These are phyloP conservation scores for Fragilaria crotonensis DNA, from an alignment of 108 stramenopile species.

Conservation along the genomic window DNA sequence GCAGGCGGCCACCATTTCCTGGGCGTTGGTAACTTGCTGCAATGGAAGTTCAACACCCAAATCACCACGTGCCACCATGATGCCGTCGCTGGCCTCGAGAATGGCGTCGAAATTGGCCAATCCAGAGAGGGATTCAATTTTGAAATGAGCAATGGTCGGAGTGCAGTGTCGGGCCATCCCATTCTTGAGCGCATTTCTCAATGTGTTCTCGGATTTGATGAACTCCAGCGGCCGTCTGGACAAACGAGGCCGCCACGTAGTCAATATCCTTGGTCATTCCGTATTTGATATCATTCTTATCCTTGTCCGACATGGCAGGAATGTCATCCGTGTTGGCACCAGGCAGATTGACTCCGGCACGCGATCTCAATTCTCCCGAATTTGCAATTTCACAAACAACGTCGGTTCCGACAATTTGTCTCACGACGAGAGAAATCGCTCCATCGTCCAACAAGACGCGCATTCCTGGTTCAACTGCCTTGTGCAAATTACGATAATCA, in stretches of 20 bases:
- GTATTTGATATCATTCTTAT: constrained; percentile 80
- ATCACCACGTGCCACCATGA: too few species aligned
- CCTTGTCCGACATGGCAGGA: constrained; percentile 81
- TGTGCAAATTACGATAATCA: constrained; percentile 56
- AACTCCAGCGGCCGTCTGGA: constrained; percentile 80
- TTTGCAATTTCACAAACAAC: constrained; percentile 73
- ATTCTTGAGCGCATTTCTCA: constrained; percentile 61
- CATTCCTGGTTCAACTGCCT: constrained; percentile 66
- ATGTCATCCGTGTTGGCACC: constrained; percentile 86
- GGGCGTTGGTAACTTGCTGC: constrained; percentile 92
- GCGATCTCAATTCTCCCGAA: constrained; percentile 74
- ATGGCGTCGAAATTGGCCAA: constrained; percentile 86
- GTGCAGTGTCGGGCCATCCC: constrained; percentile 25
- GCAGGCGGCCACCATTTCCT: constrained; percentile 94
- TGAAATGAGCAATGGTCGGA: constrained; percentile 79
- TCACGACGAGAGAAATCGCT: constrained; percentile 80
- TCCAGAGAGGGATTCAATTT: constrained; percentile 77
- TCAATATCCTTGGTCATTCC: constrained; percentile 87
- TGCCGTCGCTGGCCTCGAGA: too few species aligned
- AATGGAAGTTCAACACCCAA: constrained; percentile 94
- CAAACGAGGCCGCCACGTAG: constrained; percentile 87
- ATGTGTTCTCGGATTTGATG: constrained; percentile 77
- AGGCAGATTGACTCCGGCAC: constrained; percentile 97
- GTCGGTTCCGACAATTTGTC: constrained; percentile 27
- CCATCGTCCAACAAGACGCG: constrained; percentile 97